phyloP scores from a whole-genome alignment of 352 stramenopile species.

The Thraustochytrium sp. region DNA sequence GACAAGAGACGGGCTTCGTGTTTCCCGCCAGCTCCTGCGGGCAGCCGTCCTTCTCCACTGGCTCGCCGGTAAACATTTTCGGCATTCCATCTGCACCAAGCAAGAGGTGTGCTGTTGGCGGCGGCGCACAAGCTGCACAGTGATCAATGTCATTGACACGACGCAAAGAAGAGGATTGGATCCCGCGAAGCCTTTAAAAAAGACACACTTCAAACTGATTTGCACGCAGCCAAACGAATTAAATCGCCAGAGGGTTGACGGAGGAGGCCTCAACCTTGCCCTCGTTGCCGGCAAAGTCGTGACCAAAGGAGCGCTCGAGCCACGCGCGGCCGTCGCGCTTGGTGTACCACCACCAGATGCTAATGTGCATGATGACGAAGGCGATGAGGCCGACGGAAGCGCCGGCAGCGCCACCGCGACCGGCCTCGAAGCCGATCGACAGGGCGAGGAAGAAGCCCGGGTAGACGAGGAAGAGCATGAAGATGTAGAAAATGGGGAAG shows the following conservation, averaged over 20 bases:
- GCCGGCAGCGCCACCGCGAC: background rate
- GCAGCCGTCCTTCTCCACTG: no score
- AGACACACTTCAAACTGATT: no score
- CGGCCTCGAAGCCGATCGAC: background rate
- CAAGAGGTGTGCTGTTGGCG: no score
- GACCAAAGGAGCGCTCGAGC: background rate
- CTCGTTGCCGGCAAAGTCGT: background rate
- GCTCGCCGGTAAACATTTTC: no score
- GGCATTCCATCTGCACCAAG: no score
- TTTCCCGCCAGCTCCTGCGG: no score
- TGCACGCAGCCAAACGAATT: no score
- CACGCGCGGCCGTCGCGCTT: background rate
- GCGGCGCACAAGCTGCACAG: no score
- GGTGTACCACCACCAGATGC: background rate
- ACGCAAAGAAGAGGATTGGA: no score
- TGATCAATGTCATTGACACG: no score
- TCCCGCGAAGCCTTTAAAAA: no score
- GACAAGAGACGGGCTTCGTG: no score
- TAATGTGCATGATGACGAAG: background rate
- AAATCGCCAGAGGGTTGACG: background rate
- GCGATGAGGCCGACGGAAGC: background rate
- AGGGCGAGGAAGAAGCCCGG: background rate
- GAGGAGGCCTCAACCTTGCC: background rate
- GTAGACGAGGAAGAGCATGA: slow-evolving; percentile 53
- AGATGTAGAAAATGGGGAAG: slow-evolving; percentile 62